Evolutionary conservation across 202 grass and related monocot species (phyloP).

Genomic region (Cymbopogon flexuosus): DNA sequence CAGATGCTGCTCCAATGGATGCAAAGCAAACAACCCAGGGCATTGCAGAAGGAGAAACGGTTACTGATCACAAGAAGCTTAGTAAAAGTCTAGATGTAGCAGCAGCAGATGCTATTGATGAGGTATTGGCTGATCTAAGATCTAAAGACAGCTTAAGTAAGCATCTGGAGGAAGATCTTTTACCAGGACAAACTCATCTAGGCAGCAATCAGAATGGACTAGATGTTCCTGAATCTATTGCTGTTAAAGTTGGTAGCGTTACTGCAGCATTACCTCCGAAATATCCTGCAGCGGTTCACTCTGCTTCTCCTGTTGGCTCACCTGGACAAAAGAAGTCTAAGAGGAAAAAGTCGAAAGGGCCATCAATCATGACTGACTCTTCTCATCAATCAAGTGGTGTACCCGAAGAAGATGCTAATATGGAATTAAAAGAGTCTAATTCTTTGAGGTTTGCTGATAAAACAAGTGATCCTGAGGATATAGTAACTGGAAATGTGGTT

Average conservation of each 20-base stretch:
- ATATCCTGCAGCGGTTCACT: slow-evolving; percentile 23
- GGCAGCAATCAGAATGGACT: slow-evolving; percentile 1
- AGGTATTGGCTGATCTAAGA: slow-evolving; percentile 42
- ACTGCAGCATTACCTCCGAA: slow-evolving; percentile 26
- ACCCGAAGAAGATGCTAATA: slow-evolving; percentile 24
- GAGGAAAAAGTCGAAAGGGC: slow-evolving; percentile 22
- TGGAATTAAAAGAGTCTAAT: slow-evolving; percentile 33
- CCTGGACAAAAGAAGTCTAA: slow-evolving; percentile 32
- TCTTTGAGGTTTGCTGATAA: slow-evolving; percentile 34
- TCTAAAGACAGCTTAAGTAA: slow-evolving; percentile 21
- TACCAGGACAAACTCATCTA: slow-evolving; percentile 13
- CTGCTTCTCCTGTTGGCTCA: slow-evolving; percentile 30
- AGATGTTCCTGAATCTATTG: background rate
- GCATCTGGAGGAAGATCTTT: slow-evolving; percentile 10
- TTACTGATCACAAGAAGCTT: slow-evolving; percentile 24
- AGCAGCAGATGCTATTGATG: slow-evolving; percentile 24
- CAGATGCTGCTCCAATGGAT: slow-evolving; percentile 20
- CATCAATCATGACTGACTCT: slow-evolving; percentile 7
- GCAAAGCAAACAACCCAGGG: slow-evolving; percentile 27
- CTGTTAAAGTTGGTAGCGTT: slow-evolving; percentile 8
- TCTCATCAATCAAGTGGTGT: slow-evolving; percentile 28
- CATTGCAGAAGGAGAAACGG: slow-evolving; percentile 33
- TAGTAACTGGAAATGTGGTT: slow-evolving; percentile 27
- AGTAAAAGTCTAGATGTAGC: slow-evolving; percentile 29
- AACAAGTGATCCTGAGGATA: slow-evolving; percentile 18